These are phyloP conservation scores for Beauveria asiatica DNA, from an alignment of 2,329 filamentous ascomycete genomes.

Conservation along the genomic window DNA sequence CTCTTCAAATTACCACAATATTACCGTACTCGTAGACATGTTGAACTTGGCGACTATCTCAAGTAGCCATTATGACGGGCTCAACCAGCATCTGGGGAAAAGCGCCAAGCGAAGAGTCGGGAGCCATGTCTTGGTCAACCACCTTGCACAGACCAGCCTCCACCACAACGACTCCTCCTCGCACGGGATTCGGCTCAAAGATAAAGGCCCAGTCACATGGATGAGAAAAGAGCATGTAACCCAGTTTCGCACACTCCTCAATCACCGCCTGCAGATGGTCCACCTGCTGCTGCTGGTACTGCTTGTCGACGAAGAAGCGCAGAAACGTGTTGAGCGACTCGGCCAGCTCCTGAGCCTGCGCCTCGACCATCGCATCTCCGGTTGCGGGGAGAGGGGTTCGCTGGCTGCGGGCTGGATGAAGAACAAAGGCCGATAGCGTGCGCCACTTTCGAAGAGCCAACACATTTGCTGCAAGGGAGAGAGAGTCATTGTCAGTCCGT, in stretches of 20 bases:
- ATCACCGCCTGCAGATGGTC: conserved; percentile 31
- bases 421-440: conserved; percentile 32
- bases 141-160: conserved; percentile 24
- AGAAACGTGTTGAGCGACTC: conserved; percentile 26
- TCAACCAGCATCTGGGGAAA: conserved; percentile 18
- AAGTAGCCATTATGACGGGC: conserved; percentile 12
- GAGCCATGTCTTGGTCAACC: conserved; percentile 18
- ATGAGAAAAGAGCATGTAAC: conserved; percentile 35
- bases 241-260: conserved; percentile 31
- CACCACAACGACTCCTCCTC: conserved; percentile 16
- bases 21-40: neutral
- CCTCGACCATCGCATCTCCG: conserved; percentile 20
- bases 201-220: conserved; percentile 30
- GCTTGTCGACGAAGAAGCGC: conserved; percentile 23
- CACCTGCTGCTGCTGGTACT: conserved; percentile 24
- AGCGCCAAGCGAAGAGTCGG: neutral
- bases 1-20: neutral
- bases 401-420: conserved; percentile 29
- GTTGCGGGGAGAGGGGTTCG: conserved; percentile 25
- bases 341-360: conserved; percentile 25
- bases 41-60: neutral
- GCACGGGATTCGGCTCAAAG: conserved; percentile 12
- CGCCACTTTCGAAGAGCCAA: conserved; percentile 34
- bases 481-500: neutral
- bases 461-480: conserved; percentile 16